Evolutionary conservation across 495 filamentous ascomycete genomes (phyloP).

Genomic region (Hapsidospora chrysogenum): DNA sequence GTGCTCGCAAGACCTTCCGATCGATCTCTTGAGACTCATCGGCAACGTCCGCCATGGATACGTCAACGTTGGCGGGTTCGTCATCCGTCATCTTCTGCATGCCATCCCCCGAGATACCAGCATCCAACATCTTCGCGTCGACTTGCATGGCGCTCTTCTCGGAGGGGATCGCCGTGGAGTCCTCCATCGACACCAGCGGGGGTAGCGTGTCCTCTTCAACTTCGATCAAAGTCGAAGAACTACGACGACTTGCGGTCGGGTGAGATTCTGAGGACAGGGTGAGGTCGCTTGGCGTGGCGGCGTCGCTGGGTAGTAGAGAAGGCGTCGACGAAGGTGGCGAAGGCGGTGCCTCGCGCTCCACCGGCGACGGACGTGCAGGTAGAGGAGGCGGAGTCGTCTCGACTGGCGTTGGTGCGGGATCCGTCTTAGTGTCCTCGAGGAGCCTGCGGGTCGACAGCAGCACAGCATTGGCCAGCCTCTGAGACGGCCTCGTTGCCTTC

Average conservation of each 20-base stretch:
- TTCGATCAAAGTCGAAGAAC: too few relatives aligned
- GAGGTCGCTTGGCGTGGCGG: too few relatives aligned
- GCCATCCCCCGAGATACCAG: constrained; percentile 1
- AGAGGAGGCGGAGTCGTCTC: constrained; percentile 12
- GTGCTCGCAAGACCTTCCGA: constrained; percentile 20
- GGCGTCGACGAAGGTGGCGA: too few relatives aligned
- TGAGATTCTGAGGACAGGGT: too few relatives aligned
- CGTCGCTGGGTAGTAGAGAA: too few relatives aligned
- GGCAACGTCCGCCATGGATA: constrained; percentile 7
- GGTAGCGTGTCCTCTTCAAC: too few relatives aligned
- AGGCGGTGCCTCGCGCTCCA: constrained; percentile 1
- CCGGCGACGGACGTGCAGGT: constrained; percentile 15
- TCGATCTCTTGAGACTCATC: constrained; percentile 15
- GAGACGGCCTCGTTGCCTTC: constrained; percentile 45
- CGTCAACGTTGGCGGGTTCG: constrained; percentile 6
- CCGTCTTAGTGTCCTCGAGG: constrained; percentile 18
- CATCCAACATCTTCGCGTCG: too few relatives aligned
- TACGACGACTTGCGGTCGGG: too few relatives aligned
- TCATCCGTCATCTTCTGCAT: constrained; percentile 2
- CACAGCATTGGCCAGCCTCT: constrained; percentile 69
- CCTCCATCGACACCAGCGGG: too few relatives aligned
- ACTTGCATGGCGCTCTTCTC: too few relatives aligned
- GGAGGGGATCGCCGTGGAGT: too few relatives aligned
- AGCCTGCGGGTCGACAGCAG: constrained; percentile 4
- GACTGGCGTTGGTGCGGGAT: constrained; percentile 10